phyloP scores from a whole-genome alignment of 495 filamentous ascomycete genomes.

The Bacidia gigantensis region DNA sequence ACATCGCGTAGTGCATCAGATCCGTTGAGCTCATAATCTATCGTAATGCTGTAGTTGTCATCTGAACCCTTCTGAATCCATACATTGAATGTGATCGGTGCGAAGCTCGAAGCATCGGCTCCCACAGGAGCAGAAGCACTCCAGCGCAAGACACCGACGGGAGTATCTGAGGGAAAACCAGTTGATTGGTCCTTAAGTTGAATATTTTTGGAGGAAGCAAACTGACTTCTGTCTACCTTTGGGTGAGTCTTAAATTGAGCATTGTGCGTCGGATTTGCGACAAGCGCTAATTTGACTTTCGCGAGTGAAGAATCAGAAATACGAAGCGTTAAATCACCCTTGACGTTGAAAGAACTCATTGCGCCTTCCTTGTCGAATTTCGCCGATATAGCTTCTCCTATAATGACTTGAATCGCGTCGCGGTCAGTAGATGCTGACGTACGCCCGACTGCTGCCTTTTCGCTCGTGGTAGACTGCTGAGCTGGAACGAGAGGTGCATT shows the following conservation, averaged over 20 bases:
- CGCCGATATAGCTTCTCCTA: conserved; percentile 77
- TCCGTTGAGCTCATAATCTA: conserved; percentile 86
- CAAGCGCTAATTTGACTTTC: conserved; percentile 71
- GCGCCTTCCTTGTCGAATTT: conserved; percentile 76
- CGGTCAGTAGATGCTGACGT: conserved; percentile 53
- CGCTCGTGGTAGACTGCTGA: conserved; percentile 39
- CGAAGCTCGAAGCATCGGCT: conserved; percentile 50
- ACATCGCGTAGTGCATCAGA: conserved; percentile 68
- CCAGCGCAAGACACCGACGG: conserved; percentile 83
- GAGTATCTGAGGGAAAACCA: conserved; percentile 82
- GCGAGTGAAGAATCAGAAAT: conserved; percentile 78
- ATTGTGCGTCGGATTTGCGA: conserved; percentile 56
- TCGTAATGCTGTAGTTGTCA: conserved; percentile 66
- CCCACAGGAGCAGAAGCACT: conserved; percentile 55
- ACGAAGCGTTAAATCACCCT: conserved; percentile 77
- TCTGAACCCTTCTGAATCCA: conserved; percentile 83
- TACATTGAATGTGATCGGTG: conserved; percentile 84
- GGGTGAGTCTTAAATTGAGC: conserved; percentile 87
- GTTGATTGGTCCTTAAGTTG: conserved; percentile 73
- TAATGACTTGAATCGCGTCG: conserved; percentile 70
- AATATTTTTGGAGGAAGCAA: conserved; percentile 62
- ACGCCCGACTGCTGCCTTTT: conserved; percentile 44
- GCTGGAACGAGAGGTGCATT: conserved; percentile 63
- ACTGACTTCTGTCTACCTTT: conserved; percentile 78
- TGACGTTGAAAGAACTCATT: conserved; percentile 70